A percentile compares a stretch with the other conserved stretches of the same genome.
Evolutionary conservation across 192 early-diverging fungal genomes (phyloP).

Genomic region (Haplosporangium gracile): DNA sequence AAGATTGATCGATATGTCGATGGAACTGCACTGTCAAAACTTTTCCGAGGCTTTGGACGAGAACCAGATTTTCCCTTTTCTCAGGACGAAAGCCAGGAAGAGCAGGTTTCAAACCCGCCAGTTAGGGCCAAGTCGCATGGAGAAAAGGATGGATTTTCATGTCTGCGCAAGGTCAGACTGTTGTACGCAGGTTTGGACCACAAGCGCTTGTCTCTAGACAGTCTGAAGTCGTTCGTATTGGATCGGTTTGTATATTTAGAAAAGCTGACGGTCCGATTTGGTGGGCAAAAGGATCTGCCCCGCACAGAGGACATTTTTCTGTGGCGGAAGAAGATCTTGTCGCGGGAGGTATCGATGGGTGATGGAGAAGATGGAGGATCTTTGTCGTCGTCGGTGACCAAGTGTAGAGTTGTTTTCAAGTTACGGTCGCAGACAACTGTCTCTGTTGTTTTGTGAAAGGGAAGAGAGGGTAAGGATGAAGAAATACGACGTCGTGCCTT

Average conservation of each 20-base stretch:
- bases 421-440: background rate
- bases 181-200: too few relatives aligned
- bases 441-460: background rate
- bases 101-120: background rate
- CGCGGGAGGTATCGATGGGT: too few relatives aligned
- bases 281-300: background rate
- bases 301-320: background rate
- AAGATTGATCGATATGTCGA: constrained; percentile 20
- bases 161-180: background rate
- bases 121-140: background rate
- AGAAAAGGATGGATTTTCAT: background rate
- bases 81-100: background rate
- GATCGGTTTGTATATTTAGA: background rate
- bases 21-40: background rate
- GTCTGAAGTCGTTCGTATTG: background rate
- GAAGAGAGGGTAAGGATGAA: background rate
- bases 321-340: background rate
- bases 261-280: background rate
- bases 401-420: background rate
- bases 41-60: background rate
- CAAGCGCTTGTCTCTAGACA: background rate
- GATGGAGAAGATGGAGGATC: background rate
- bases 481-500: too few relatives aligned
- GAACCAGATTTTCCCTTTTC: background rate
- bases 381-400: background rate